Evolutionary conservation across 176 grass and related monocot genomes (phyloP).

Genomic region (Triticum aestivum): IWGSC_CS_RefSeq_v2.1 NC_057803.1:611263038-611263537

Average conservation of each 20-base stretch:
- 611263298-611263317: background rate
- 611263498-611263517: background rate
- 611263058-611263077: background rate
- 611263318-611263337: background rate
- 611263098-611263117: background rate
- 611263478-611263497: background rate
- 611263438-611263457: background rate
- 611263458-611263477: background rate
- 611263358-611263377: background rate
- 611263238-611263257: background rate
- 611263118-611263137: no score
- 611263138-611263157: no score
- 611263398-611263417: background rate
- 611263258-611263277: background rate
- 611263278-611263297: background rate
- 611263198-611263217: no score
- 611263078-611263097: background rate
- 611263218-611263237: no score
- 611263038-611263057: background rate
- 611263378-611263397: background rate
- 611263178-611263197: no score
- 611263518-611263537: background rate
- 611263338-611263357: background rate
- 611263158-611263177: no score
- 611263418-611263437: conserved; percentile 1